A percentile compares a stretch with the other conserved stretches of the same genome.
phyloP scores from a whole-genome alignment of 2,329 filamentous ascomycete genomes.

The Purpureocillium takamizusanense region DNA sequence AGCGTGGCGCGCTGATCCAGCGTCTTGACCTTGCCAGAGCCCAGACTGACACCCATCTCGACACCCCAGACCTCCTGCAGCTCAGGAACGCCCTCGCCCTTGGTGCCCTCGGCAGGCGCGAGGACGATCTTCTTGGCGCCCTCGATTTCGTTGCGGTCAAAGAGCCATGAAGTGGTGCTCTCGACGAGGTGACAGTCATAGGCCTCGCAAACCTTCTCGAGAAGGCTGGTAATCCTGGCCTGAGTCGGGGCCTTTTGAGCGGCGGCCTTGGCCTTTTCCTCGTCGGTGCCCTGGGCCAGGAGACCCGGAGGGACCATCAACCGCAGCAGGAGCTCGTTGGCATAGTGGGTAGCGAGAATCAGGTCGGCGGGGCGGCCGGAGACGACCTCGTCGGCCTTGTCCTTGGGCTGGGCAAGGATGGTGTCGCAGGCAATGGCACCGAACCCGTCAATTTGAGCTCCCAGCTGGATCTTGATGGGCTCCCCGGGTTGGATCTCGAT shows the following conservation, averaged over 20 bases:
- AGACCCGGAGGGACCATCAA: constrained; percentile 88
- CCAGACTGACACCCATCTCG: constrained; percentile 86
- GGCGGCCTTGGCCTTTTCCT: constrained; percentile 90
- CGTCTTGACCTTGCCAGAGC: constrained; percentile 89
- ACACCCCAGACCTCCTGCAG: constrained; percentile 95
- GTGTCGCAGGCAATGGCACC: constrained; percentile 95
- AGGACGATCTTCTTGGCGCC: constrained; percentile 96
- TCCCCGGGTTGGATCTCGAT: constrained; percentile 75
- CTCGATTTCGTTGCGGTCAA: constrained; percentile 96
- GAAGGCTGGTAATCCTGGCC: constrained; percentile 72
- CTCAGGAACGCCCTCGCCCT: constrained; percentile 83
- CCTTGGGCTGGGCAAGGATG: constrained; percentile 59
- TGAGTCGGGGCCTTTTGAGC: constrained; percentile 77
- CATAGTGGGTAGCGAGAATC: constrained; percentile 83
- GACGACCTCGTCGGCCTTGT: constrained; percentile 53
- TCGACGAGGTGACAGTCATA: constrained; percentile 92
- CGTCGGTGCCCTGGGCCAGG: constrained; percentile 72
- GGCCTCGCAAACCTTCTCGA: constrained; percentile 85
- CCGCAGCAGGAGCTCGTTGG: constrained; percentile 87
- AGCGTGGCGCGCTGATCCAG: constrained; percentile 82
- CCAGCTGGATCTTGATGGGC: constrained; percentile 95
- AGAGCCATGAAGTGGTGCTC: constrained; percentile 96
- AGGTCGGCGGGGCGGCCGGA: constrained; percentile 78
- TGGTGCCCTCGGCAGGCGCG: constrained; percentile 73
- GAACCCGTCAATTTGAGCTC: constrained; percentile 96